Base-by-base conservation (phyloP, 176 grass and related monocot genomes). In the Lolium multiflorum region DNA sequence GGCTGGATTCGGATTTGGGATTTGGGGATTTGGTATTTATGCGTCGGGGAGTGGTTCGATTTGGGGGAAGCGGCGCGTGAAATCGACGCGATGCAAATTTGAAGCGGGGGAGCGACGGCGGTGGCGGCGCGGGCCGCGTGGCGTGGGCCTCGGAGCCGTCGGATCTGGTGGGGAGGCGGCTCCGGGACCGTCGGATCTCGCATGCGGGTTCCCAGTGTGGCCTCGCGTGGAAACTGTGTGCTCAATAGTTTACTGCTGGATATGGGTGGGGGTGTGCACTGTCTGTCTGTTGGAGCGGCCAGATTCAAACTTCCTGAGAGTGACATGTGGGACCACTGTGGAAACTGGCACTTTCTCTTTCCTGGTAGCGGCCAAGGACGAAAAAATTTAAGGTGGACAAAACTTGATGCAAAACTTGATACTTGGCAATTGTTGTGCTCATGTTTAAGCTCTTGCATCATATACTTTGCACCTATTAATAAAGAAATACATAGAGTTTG, bases 41-140 rank as follows among this genome's bases (percentile, higher is more conserved):
- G 80, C 58, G 65, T 11, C 13, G 5, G 52, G 3, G 31, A n/a
- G 49, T 13, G 41, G 60, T 57, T 54, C 20, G 82, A 76, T 88
- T 71, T 71, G 58, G 58, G 84, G 77, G 80, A 56, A 72, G n/a
- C 65, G 25, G 78, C 50, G 91, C 91, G 84, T 89, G 84, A 63
- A 87, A 89, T 82, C 82, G 86, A 86, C 88, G 82, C 79, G 71
- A 71, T 66, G 68, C 74, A 92, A 95, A 92, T 95, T 95, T 95
- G 93, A 95, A 95, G 61, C 38, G 82, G 82, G 21, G 62, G 66
- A 47, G 26, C 39, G 20, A 16, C 4, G 46, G 2, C 10, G 20
- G 3, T 5, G 80, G 73, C 72, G 72, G 71, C 74, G 84, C 64
- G 16, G 84, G 65, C 18, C 10, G 24, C 18, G 18, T 35, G 59